Evolutionary conservation across 139 green algal species (phyloP).

Genomic region (Penium margaritaceum): DNA sequence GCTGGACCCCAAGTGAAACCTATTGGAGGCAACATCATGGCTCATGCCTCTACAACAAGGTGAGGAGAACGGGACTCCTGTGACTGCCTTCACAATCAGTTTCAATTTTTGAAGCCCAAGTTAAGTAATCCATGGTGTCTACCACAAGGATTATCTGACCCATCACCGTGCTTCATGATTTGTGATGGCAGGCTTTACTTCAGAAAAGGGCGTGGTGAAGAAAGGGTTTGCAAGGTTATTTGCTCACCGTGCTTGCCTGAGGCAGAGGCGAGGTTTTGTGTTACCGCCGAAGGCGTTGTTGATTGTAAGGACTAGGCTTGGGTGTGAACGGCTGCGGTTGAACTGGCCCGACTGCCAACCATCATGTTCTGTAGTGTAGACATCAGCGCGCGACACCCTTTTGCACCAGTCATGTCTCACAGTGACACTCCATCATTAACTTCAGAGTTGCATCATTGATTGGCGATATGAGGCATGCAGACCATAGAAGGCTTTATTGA

Average conservation of each 20-base stretch:
- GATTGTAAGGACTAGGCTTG: constrained; percentile 75
- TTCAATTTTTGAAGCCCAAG: constrained; percentile 4
- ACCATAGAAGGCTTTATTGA: no score
- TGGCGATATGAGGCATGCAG: no score
- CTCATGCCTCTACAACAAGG: constrained; percentile 95
- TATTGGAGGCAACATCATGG: constrained; percentile 99
- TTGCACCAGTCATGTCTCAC: no score
- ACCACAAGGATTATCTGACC: not conserved
- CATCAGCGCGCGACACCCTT: no score
- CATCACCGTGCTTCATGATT: not conserved
- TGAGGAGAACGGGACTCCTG: not conserved
- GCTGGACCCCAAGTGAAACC: constrained; percentile 84
- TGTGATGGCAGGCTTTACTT: constrained; percentile 58
- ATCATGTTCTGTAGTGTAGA: no score
- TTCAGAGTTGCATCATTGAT: no score
- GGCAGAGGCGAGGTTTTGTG: constrained; percentile 82
- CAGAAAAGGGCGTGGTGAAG: constrained; percentile 85
- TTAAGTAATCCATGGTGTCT: not conserved
- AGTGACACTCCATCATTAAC: no score
- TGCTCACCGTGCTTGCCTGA: constrained; percentile 84
- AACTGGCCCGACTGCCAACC: no score
- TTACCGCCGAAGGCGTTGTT: constrained; percentile 69
- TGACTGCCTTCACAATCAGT: not conserved
- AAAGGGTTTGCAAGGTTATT: constrained; percentile 74
- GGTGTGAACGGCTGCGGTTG: no score